These are phyloP conservation scores for Fraxinus paxiana DNA, from an alignment of 305 asterid species.

Conservation along the genomic window DNA sequence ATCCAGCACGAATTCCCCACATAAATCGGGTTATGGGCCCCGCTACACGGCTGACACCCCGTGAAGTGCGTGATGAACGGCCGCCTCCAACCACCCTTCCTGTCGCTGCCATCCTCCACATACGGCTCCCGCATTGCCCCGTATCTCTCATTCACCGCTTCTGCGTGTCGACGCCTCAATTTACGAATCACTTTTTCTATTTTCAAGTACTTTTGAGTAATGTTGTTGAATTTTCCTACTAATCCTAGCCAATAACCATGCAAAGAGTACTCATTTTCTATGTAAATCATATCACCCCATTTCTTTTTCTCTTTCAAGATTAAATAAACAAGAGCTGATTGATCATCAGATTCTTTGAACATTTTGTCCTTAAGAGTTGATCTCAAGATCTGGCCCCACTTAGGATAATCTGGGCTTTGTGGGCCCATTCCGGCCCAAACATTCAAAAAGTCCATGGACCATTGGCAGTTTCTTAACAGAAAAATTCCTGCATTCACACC, in stretches of 20 bases:
- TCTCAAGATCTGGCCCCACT: constrained; percentile 48
- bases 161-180: constrained; percentile 56
- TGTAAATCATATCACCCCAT: constrained; percentile 58
- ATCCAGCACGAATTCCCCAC: constrained; percentile 52
- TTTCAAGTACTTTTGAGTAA: constrained; percentile 29
- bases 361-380: constrained; percentile 44
- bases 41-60: constrained; percentile 83
- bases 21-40: constrained; percentile 56
- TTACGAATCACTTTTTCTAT: constrained; percentile 25
- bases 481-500: constrained; percentile 62
- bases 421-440: constrained; percentile 75
- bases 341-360: constrained; percentile 58
- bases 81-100: constrained; percentile 43
- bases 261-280: constrained; percentile 48
- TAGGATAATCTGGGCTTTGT: constrained; percentile 42
- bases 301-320: constrained; percentile 38
- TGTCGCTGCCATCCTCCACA: constrained; percentile 30
- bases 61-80: constrained; percentile 83
- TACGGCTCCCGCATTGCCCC: constrained; percentile 31
- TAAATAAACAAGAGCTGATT: constrained; percentile 57
- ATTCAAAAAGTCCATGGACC: constrained; percentile 66
- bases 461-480: constrained; percentile 62
- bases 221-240: constrained; percentile 36
- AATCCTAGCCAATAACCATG: constrained; percentile 61
- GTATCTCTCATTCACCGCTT: constrained; percentile 39